Conservation (phyloP, 108 stramenopile genomes). For the Nitzschia sp. region DNA sequence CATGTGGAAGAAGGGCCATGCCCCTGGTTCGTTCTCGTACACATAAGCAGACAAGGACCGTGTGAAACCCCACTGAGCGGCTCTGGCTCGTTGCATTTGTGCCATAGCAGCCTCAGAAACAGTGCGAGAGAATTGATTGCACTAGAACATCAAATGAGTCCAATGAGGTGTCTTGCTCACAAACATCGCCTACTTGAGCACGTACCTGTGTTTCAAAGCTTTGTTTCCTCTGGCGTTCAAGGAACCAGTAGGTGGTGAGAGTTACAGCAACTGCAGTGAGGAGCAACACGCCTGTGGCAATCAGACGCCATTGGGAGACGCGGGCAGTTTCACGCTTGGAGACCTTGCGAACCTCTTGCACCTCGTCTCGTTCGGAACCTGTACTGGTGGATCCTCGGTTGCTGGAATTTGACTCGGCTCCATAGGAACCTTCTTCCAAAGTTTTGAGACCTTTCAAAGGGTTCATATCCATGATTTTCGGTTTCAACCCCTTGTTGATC, state of each 20-base stretch:
- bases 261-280: neutral
- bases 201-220: neutral
- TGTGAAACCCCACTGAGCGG: neutral
- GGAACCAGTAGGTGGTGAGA: neutral
- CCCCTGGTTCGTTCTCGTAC: too few species aligned
- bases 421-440: too few species aligned
- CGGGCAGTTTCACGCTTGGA: neutral
- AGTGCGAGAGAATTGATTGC: neutral
- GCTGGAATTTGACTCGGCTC: too few species aligned
- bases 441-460: too few species aligned
- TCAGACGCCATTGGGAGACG: neutral
- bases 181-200: neutral
- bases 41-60: neutral
- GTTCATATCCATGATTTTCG: too few species aligned
- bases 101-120: neutral
- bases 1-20: neutral
- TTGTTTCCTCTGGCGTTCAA: neutral
- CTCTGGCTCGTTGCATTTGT: neutral
- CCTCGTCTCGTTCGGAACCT: neutral
- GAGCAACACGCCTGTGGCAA: neutral
- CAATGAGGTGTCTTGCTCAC: neutral
- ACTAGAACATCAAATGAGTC: neutral
- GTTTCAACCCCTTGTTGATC: too few species aligned
- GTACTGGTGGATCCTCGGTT: too few species aligned
- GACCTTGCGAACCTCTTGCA: slow-evolving; percentile 1